A percentile compares a stretch with the other conserved stretches of the same genome.
phyloP scores from a whole-genome alignment of 192 early-diverging fungal genomes.

The Entrophospora sp. region DNA sequence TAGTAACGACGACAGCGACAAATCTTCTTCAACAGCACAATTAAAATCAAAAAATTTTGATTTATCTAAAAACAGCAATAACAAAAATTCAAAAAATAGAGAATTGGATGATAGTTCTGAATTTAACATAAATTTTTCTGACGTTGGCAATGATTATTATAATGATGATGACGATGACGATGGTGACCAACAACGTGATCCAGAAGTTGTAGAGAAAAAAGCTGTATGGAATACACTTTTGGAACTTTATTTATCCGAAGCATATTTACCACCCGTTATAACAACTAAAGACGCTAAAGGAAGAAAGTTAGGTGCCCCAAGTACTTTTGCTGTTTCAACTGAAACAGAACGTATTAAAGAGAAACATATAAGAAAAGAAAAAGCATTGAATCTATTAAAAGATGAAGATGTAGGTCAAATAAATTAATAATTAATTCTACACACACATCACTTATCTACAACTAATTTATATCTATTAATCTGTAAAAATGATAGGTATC shows the following conservation, averaged over 20 bases:
- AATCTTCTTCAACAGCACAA: no score
- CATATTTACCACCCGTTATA: constrained; percentile 16
- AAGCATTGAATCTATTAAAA: constrained; percentile 62
- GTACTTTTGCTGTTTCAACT: constrained; percentile 5
- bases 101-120: no score
- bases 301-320: constrained; percentile 15
- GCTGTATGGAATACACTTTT: constrained; percentile 86
- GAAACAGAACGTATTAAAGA: constrained; percentile 23
- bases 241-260: constrained; percentile 65
- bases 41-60: no score
- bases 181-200: constrained; percentile 1
- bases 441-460: no score
- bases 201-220: constrained; percentile 55
- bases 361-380: constrained; percentile 35
- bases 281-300: constrained; percentile 7
- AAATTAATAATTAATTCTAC: no score
- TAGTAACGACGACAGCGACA: constrained; percentile 26
- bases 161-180: constrained; percentile 25
- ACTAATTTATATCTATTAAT: no score
- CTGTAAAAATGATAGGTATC: constrained; percentile 28
- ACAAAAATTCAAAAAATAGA: no score
- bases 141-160: no score
- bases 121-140: no score
- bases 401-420: constrained; percentile 35
- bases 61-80: no score